Evolutionary conservation across 2,329 filamentous ascomycete genomes (phyloP), one percentile per base, ranked within the genome.

Genomic region (Diaporthe vexans): DNA sequence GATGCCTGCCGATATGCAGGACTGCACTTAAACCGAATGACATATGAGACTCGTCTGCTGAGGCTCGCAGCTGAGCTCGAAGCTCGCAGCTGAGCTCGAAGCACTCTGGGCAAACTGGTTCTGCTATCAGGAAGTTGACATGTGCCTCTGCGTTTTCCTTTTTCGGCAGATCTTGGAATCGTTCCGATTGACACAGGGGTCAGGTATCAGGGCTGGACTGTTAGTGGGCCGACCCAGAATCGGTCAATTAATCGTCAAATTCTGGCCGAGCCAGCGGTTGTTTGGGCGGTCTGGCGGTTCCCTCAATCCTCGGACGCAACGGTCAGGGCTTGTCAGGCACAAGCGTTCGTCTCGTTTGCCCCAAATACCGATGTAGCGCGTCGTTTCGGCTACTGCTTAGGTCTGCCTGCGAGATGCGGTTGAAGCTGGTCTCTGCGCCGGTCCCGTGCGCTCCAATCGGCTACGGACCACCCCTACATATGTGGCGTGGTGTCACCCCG

Each of bases 231-330:
- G 52, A 54, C 48, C 33, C 63, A 54, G 43, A 26, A 48, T 35
- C 63, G 63, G 63, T 68, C 63, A 68, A 68, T 68, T 68, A 68
- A 54, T 68, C 63, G 63, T 68, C 48, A 8, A 68, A 68, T 68
- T 68, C 63, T 40, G 48, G 63, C 63, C 63, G 33, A 68, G 33
- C 48, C 63, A 37, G 33, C 63, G 63, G 63, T 54, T 29, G 48
- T 68, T 40, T 68, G 63, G 48, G 63, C 63, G 63, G 63, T 68
- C 63, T 68, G 63, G 48, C 63, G 63, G 63, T 68, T 68, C 48
- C 63, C 63, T 54, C 29, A 52, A 51, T 37, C 46, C 46, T 54
- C 33, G 46, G 48, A 33, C 63, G 33, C n/a, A 68, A 68, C 63
- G 63, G 48, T 40, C 63, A 68, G 15, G 33, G 33, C 33, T 68